Percentiles rank a stretch among this genome's conserved stretches.
Evolutionary conservation across 1,284 basidiomycete genomes (phyloP).

Genomic region (Ganoderma sp.): DNA sequence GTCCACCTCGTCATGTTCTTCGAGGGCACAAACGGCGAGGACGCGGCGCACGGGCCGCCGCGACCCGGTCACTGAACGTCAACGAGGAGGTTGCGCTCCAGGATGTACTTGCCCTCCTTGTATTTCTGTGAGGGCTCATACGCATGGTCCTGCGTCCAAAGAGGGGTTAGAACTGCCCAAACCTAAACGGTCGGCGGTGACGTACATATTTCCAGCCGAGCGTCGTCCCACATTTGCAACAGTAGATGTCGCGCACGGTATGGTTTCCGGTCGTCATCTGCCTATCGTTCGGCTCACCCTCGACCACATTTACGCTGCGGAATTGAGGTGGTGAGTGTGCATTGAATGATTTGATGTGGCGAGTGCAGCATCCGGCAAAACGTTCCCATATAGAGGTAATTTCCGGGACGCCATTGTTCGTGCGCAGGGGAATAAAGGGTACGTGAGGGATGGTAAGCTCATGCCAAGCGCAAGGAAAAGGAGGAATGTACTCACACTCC

Average conservation of each 20-base stretch:
- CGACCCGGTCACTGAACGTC: constrained; percentile 67
- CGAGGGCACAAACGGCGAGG: constrained; percentile 15
- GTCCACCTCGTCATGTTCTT: constrained; percentile 26
- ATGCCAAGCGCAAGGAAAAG: constrained; percentile 10
- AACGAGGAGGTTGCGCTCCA: constrained; percentile 89
- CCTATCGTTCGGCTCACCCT: constrained; percentile 88
- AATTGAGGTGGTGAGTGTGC: constrained; percentile 14
- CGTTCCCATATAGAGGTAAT: constrained; percentile 25
- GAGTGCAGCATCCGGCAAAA: constrained; percentile 13
- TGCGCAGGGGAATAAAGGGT: not conserved
- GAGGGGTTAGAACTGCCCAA: constrained; percentile 16
- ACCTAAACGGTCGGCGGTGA: constrained; percentile 30
- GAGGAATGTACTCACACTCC: constrained; percentile 70
- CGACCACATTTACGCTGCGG: constrained; percentile 84
- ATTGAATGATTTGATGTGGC: not conserved
- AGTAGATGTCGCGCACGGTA: constrained; percentile 94
- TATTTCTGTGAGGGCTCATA: constrained; percentile 92
- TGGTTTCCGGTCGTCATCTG: constrained; percentile 98
- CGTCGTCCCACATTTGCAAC: constrained; percentile 83
- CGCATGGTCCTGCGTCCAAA: constrained; percentile 76
- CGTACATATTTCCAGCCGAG: constrained; percentile 99
- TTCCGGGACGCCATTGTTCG: constrained; percentile 8
- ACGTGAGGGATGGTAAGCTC: constrained; percentile 15
- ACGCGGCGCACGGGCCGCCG: constrained; percentile 20
- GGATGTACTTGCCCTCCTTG: constrained; percentile 98